Evolutionary conservation across 768 basidiomycete genomes (phyloP).

Genomic region (Leccinum truebloodii): DNA sequence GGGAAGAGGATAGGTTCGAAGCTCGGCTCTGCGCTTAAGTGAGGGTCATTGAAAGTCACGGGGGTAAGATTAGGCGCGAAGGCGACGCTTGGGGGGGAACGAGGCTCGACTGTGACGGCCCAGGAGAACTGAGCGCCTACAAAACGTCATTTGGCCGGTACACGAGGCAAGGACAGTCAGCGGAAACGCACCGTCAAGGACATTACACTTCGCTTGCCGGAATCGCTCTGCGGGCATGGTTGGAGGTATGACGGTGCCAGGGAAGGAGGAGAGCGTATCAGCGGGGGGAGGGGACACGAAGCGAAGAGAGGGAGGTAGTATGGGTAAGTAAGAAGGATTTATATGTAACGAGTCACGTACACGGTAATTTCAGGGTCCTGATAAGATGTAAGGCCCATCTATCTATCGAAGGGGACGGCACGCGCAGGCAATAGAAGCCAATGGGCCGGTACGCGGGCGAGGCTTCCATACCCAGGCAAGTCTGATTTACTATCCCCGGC

Average conservation of each 20-base stretch:
- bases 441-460: constrained; percentile 18
- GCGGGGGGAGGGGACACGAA: constrained; percentile 29
- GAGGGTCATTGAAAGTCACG: constrained; percentile 53
- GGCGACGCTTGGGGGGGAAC: constrained; percentile 43
- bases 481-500: constrained; percentile 7
- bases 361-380: constrained; percentile 37
- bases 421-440: constrained; percentile 34
- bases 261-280: constrained; percentile 19
- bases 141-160: constrained; percentile 17
- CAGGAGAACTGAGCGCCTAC: constrained; percentile 47
- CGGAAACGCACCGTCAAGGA: constrained; percentile 37
- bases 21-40: constrained; percentile 34
- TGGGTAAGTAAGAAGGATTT: constrained; percentile 25
- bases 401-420: constrained; percentile 30
- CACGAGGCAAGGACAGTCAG: background rate
- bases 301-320: constrained; percentile 15
- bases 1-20: constrained; percentile 62
- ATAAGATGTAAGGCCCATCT: constrained; percentile 32
- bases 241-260: constrained; percentile 27
- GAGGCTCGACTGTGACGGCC: constrained; percentile 44
- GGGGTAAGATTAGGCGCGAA: constrained; percentile 64
- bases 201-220: constrained; percentile 35
- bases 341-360: constrained; percentile 35
- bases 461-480: constrained; percentile 26
- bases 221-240: constrained; percentile 52